These are phyloP conservation scores for Aspergillus latus DNA, from an alignment of 2,329 filamentous ascomycete species.

Conservation along the genomic window DNA sequence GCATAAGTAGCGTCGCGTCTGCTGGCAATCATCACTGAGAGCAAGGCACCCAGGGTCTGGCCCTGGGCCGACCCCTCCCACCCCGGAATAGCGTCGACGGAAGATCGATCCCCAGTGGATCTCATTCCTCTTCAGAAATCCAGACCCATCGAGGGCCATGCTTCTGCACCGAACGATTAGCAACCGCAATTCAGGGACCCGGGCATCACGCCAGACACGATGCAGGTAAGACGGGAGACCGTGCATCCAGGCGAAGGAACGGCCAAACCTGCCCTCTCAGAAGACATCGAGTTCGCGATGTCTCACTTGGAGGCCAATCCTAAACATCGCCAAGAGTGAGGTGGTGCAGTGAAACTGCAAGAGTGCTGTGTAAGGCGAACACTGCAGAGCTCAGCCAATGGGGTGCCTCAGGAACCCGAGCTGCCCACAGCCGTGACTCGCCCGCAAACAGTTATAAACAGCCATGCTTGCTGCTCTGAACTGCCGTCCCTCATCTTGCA, in stretches of 20 bases:
- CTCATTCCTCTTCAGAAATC: no score
- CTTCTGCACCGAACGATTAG: background rate
- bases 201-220: background rate
- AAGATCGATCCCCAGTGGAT: no score
- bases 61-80: no score
- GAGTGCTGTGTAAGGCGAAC: background rate
- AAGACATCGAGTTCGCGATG: background rate
- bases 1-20: no score
- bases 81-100: no score
- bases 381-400: slow-evolving; percentile 3
- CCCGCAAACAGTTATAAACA: background rate
- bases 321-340: slow-evolving; percentile 5
- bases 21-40: no score
- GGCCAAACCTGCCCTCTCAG: slow-evolving; percentile 4
- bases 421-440: background rate
- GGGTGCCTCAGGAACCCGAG: background rate
- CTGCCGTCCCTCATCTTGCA: background rate
- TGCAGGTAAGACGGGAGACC: background rate
- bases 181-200: background rate
- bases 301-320: slow-evolving; percentile 12
- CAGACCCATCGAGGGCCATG: background rate
- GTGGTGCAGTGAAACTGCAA: slow-evolving; percentile 10
- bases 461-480: background rate
- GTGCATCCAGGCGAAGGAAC: background rate
- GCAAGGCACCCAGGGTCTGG: no score